These are phyloP conservation scores for Brassica napus DNA, from an alignment of 345 rosid species.

Conservation along the genomic window DNA sequence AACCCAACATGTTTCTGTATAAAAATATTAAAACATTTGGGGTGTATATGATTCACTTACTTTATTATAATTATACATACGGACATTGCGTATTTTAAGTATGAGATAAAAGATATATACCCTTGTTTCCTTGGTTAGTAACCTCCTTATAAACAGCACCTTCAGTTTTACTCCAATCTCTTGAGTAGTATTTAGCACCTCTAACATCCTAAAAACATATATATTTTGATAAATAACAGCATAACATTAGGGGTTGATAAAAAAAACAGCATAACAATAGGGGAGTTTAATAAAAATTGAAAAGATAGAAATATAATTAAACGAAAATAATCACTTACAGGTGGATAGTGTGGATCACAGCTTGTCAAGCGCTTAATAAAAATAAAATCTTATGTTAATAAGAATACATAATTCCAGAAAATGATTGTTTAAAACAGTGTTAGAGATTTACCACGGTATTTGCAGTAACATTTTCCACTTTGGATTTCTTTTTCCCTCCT, in stretches of 20 bases:
- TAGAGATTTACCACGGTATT: not conserved
- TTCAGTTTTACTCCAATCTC: not conserved
- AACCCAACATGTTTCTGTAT: not conserved
- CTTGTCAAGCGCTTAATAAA: not conserved
- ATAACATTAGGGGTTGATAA: too few species aligned
- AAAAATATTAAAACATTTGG: too few species aligned
- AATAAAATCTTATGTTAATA: too few species aligned
- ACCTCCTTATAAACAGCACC: not conserved
- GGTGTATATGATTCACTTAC: too few species aligned
- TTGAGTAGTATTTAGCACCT: not conserved
- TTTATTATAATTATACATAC: too few species aligned
- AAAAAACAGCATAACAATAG: too few species aligned
- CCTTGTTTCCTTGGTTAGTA: not conserved
- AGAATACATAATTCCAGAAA: not conserved
- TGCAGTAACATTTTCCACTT: not conserved
- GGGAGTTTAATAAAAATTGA: too few species aligned
- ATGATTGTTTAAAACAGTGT: not conserved
- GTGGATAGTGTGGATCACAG: not conserved
- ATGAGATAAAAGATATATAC: not conserved
- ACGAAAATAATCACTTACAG: not conserved
- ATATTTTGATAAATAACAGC: too few species aligned
- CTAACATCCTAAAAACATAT: not conserved
- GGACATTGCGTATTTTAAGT: not conserved
- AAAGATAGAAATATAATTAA: too few species aligned
- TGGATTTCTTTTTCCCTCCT: not conserved